phyloP scores from a whole-genome alignment of 768 basidiomycete species.

The Lactarius deliciosus region DNA sequence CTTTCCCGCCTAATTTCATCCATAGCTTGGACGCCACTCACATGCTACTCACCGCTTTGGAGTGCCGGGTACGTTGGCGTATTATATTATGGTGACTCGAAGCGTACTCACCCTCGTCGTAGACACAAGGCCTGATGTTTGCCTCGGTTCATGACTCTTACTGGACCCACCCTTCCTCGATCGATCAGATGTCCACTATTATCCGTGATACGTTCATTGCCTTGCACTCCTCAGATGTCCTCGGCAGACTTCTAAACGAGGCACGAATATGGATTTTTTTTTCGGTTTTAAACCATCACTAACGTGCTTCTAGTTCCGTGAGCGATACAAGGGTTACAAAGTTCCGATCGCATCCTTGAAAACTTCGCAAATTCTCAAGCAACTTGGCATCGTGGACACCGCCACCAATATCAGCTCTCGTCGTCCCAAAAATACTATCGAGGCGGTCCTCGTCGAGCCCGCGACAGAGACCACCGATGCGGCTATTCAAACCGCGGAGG shows the following conservation, averaged over 20 bases:
- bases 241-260: constrained; percentile 70
- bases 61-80: constrained; percentile 64
- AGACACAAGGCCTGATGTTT: constrained; percentile 78
- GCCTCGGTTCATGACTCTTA: constrained; percentile 99
- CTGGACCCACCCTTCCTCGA: constrained; percentile 91
- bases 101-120: constrained; percentile 20
- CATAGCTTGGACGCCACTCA: constrained; percentile 98
- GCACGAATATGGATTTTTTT: constrained; percentile 45
- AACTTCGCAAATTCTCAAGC: constrained; percentile 31
- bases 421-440: constrained; percentile 29
- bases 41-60: constrained; percentile 95
- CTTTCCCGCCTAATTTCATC: constrained; percentile 99
- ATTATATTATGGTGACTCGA: background rate
- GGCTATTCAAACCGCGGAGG: constrained; percentile 23
- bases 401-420: constrained; percentile 40
- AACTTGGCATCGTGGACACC: constrained; percentile 39
- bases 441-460: constrained; percentile 25
- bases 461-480: constrained; percentile 17
- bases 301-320: constrained; percentile 25
- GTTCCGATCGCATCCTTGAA: constrained; percentile 56
- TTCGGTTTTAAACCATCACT: background rate
- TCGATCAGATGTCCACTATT: constrained; percentile 84
- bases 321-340: constrained; percentile 51
- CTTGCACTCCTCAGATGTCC: constrained; percentile 84
- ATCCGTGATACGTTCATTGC: constrained; percentile 94